Evolutionary conservation across 202 grass and related monocot species (phyloP), one percentile per base, ranked within the genome.

Genomic region (Cymbopogon flexuosus): DNA sequence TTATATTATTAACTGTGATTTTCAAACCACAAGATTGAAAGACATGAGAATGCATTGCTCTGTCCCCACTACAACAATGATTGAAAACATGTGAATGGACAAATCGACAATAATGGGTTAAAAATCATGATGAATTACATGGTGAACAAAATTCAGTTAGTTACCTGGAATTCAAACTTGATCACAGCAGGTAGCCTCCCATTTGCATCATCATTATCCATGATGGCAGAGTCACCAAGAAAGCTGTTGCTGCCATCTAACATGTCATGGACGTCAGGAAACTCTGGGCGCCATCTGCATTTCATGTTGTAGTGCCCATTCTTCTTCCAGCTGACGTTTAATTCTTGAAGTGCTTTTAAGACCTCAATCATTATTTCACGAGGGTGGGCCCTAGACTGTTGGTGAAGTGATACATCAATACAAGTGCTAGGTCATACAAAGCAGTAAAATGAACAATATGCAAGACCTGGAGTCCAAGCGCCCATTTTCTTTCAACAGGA

Each of bases 291-390:
- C 87, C 85, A 93, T 80, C 84, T 92, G 83, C 96, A 98, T 76
- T 98, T 98, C 90, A 98, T 91, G 70, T 98, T 98, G 76, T 93
- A 98, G 11, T 95, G 90, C 8, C 92, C 96, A 72, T 94, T 95
- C 65, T 93, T 93, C 76, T 98, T 98, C 96, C 96, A 98, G 77
- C 47, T 88, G 75, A 93, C 88, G 77, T 91, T 83, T 89, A 98
- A 82, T 27, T 95, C 92, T 80, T 93, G 84, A 60, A 98, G 90
- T 88, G 90, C 88, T 90, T 94, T 95, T 46, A 95, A 77, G 62
- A 98, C 90, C 79, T 93, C 92, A 30, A 80, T 79, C 92, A 98
- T 98, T 87, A 98, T 98, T 70, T 94, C 96, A 34, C 82, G 86
- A 36, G 96, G 96, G 82, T 91, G 88, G 64, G 96, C 96, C 68